phyloP scores from a whole-genome alignment of 805 yeast genomes.

The Alloascoidea africana region DNA sequence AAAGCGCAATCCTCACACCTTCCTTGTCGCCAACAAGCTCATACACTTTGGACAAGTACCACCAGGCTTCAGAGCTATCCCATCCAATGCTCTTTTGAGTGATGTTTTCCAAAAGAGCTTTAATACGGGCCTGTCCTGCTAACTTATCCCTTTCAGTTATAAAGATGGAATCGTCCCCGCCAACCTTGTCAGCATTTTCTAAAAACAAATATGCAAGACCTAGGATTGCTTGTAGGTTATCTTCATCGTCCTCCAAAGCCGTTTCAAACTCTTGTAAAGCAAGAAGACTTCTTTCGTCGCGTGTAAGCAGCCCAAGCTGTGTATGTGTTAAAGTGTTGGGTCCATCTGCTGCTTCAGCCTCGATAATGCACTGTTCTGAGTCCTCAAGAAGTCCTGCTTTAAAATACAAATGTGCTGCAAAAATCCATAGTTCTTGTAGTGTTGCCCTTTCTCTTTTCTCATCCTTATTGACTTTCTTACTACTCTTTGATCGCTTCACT shows the following conservation, averaged over 20 bases:
- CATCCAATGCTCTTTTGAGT: slow-evolving; percentile 25
- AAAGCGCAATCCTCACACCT: slow-evolving; percentile 31
- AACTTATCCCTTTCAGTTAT: slow-evolving; percentile 38
- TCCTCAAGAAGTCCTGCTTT: slow-evolving; percentile 39
- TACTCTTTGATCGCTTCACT: slow-evolving; percentile 5
- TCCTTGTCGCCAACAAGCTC: slow-evolving; percentile 39
- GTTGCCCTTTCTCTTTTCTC: slow-evolving; percentile 20
- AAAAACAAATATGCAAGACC: slow-evolving; percentile 39
- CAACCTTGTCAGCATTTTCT: slow-evolving; percentile 20
- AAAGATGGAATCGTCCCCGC: slow-evolving; percentile 19
- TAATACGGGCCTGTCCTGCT: slow-evolving; percentile 37
- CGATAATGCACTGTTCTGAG: slow-evolving; percentile 56
- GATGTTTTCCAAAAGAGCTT: slow-evolving; percentile 23
- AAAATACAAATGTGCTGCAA: slow-evolving; percentile 52
- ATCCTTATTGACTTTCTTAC: slow-evolving; percentile 9
- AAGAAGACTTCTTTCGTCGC: slow-evolving; percentile 25
- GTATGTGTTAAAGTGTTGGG: slow-evolving; percentile 34
- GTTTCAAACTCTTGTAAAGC: slow-evolving; percentile 54
- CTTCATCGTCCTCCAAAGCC: slow-evolving; percentile 34
- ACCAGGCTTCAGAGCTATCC: slow-evolving; percentile 49
- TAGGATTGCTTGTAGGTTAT: slow-evolving; percentile 34
- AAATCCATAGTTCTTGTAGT: slow-evolving; percentile 57
- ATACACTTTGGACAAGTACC: slow-evolving; percentile 46
- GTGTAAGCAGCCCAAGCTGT: slow-evolving; percentile 30
- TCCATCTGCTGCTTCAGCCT: slow-evolving; percentile 39